phyloP scores from a whole-genome alignment of 352 stramenopile genomes.

The Phytopythium mirpurense region DNA sequence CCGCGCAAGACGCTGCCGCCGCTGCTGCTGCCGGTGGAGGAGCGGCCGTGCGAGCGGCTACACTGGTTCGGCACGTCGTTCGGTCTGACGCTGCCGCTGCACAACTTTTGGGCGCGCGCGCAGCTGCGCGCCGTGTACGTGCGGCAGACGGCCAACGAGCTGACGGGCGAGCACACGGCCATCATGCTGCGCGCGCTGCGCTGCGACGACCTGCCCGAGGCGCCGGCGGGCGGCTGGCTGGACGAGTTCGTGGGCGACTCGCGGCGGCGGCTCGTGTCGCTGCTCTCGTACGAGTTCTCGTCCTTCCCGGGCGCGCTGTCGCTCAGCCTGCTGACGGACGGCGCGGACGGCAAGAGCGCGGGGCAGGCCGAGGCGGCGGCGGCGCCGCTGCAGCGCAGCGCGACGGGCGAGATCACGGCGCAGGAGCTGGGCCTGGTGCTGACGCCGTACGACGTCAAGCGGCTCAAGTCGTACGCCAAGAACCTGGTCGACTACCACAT shows the following conservation, averaged over 20 bases:
- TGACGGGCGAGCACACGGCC: conserved; percentile 98
- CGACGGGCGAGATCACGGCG: conserved; percentile 71
- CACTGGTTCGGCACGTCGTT: conserved; percentile 99
- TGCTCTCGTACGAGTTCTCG: conserved; percentile 93
- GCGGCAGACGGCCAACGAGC: conserved; percentile 98
- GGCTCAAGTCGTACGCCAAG: conserved; percentile 96
- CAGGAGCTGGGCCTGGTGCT: conserved; percentile 91
- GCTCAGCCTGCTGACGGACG: conserved; percentile 87
- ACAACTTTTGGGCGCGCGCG: conserved; percentile 96
- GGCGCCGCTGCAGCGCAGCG: conserved; percentile 44
- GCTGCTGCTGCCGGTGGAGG: conserved; percentile 93
- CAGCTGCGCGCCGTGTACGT: conserved; percentile 97
- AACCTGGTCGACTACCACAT: conserved; percentile 99
- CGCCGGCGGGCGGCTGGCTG: conserved; percentile 89
- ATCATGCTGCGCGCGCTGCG: conserved; percentile 87
- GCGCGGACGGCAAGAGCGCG: conserved; percentile 24
- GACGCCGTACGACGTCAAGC: conserved; percentile 97
- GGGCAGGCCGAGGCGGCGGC: conserved; percentile 8
- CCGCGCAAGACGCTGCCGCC: conserved; percentile 96
- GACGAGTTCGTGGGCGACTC: conserved; percentile 94
- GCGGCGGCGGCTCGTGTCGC: conserved; percentile 89
- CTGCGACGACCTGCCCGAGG: conserved; percentile 72
- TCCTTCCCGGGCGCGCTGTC: conserved; percentile 89
- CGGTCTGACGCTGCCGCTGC: conserved; percentile 94
- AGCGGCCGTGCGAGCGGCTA: conserved; percentile 92